Evolutionary conservation across 768 basidiomycete genomes (phyloP).

Genomic region (Boletus rubescentipes): DNA sequence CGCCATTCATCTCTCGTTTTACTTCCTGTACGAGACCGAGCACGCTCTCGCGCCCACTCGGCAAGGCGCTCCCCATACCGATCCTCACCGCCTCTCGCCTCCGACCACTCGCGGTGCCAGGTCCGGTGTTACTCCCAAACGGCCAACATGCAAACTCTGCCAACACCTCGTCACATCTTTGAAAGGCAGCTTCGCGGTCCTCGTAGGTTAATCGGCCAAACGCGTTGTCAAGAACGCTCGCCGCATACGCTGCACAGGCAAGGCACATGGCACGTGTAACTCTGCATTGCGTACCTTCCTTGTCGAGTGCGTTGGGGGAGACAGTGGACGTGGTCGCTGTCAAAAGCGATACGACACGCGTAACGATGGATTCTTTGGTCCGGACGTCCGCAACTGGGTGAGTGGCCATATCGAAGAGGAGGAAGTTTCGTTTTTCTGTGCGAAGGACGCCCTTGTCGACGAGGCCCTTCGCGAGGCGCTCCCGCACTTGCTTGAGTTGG

Average conservation of each 20-base stretch:
- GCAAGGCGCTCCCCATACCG: conserved; percentile 52
- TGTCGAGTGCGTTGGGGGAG: conserved; percentile 69
- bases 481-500: conserved; percentile 97
- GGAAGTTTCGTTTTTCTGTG: conserved; percentile 98
- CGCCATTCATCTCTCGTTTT: conserved; percentile 64
- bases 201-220: conserved; percentile 88
- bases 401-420: conserved; percentile 99
- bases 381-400: conserved; percentile 95
- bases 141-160: conserved; percentile 93
- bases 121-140: conserved; percentile 51
- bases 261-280: conserved; percentile 79
- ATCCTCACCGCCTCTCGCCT: conserved; percentile 47
- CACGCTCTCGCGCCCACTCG: conserved; percentile 63
- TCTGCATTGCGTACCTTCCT: conserved; percentile 79
- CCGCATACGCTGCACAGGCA: conserved; percentile 90
- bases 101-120: conserved; percentile 37
- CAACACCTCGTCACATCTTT: conserved; percentile 90
- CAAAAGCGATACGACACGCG: conserved; percentile 72
- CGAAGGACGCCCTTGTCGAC: conserved; percentile 99
- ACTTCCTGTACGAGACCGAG: conserved; percentile 74
- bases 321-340: conserved; percentile 81
- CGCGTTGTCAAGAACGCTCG: conserved; percentile 93
- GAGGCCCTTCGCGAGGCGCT: conserved; percentile 94
- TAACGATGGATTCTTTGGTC: conserved; percentile 82
- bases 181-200: conserved; percentile 90